Evolutionary conservation across 2,329 filamentous ascomycete genomes (phyloP).

Genomic region (Diaporthe ilicicola): DNA sequence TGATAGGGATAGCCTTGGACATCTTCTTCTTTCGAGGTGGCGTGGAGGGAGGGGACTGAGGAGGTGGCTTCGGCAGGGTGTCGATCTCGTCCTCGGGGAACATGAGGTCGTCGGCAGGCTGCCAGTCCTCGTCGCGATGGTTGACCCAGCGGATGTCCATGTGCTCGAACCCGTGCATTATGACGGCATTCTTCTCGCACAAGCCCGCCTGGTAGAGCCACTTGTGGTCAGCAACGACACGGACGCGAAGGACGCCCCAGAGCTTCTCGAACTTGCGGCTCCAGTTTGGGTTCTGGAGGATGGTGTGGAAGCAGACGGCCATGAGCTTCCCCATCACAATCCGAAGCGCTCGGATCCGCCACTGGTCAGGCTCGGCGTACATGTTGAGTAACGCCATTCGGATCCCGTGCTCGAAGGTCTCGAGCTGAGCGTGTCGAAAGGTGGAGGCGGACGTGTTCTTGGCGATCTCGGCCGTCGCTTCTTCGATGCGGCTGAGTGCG

Average conservation of each 20-base stretch:
- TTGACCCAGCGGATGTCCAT: conserved; percentile 12
- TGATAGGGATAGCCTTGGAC: conserved; percentile 28
- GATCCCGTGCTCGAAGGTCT: conserved; percentile 36
- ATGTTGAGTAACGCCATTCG: conserved; percentile 36
- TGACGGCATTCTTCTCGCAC: not conserved
- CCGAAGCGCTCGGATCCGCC: conserved; percentile 36
- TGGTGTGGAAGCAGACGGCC: conserved; percentile 36
- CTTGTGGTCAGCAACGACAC: conserved; percentile 28
- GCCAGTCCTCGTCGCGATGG: conserved; percentile 17
- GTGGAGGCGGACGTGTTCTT: conserved; percentile 31
- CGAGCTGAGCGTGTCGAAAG: conserved; percentile 32
- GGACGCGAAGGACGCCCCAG: conserved; percentile 20
- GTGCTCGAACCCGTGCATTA: conserved; percentile 27
- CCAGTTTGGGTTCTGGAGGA: conserved; percentile 37
- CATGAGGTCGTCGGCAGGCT: conserved; percentile 18
- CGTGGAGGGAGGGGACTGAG: not conserved
- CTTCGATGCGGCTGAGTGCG: conserved; percentile 63
- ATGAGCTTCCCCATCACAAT: conserved; percentile 38
- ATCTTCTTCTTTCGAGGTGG: conserved; percentile 1
- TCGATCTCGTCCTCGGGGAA: not conserved
- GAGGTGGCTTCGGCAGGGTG: not conserved
- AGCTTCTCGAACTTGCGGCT: not conserved
- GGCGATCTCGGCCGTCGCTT: conserved; percentile 59
- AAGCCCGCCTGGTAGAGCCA: conserved; percentile 24
- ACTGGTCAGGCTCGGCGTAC: conserved; percentile 38